Conservation (phyloP, 352 stramenopile species). For the Pythium chondricola region DNA sequence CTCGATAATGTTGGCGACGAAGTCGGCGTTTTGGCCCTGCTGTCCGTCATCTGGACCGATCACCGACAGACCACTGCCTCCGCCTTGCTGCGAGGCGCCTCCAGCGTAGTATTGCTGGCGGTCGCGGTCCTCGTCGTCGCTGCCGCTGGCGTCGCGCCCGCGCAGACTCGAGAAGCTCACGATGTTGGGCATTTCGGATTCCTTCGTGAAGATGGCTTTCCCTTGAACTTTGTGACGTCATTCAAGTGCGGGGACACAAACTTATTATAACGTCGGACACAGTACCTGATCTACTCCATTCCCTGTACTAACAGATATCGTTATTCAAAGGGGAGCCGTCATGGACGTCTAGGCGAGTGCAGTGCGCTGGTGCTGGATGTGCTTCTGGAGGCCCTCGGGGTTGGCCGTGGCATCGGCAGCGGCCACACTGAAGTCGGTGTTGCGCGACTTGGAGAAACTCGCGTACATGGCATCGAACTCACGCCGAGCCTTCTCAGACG, state of each 20-base stretch:
- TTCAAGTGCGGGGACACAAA: no score
- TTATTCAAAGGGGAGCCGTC: neutral
- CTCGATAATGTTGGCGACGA: slow-evolving; percentile 78
- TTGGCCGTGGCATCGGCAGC: slow-evolving; percentile 36
- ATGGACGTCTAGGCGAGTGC: slow-evolving; percentile 50
- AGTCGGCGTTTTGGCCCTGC: slow-evolving; percentile 28
- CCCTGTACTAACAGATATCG: no score
- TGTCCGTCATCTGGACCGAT: slow-evolving; percentile 41
- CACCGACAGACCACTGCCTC: slow-evolving; percentile 70
- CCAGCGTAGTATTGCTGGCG: slow-evolving; percentile 72
- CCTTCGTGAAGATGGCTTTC: no score
- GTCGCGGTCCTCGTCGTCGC: slow-evolving; percentile 27
- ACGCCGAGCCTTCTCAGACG: slow-evolving; percentile 40
- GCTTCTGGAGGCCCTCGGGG: slow-evolving; percentile 44
- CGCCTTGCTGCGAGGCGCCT: slow-evolving; percentile 54
- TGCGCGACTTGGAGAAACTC: slow-evolving; percentile 59
- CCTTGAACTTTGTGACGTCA: no score
- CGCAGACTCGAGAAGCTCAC: slow-evolving; percentile 72
- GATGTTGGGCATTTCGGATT: slow-evolving; percentile 83
- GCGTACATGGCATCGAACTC: slow-evolving; percentile 71
- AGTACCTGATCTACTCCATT: no score
- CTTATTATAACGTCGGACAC: no score
- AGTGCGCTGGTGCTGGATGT: slow-evolving; percentile 58
- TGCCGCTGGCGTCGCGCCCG: slow-evolving; percentile 25
- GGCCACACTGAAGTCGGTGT: slow-evolving; percentile 62